A percentile compares a stretch with the other conserved stretches of the same genome.
Evolutionary conservation across 805 yeast species (phyloP).

Genomic region (Teunomyces kruisii): DNA sequence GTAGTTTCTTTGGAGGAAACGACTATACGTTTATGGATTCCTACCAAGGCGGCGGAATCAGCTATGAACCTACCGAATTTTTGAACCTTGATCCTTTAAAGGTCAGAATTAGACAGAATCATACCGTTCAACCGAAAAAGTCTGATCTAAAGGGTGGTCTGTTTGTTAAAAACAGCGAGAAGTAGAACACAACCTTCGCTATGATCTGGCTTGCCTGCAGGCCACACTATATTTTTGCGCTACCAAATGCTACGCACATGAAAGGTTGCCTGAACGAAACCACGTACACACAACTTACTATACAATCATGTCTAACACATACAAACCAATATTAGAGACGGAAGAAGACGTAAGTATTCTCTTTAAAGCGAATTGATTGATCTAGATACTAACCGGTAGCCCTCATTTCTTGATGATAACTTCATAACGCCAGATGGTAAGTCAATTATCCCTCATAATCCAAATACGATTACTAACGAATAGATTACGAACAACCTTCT

Average conservation of each 20-base stretch:
- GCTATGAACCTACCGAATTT: constrained; percentile 6
- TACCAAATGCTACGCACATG: background rate
- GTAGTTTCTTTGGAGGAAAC: background rate
- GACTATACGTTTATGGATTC: background rate
- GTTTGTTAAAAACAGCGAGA: background rate
- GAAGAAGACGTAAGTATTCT: background rate
- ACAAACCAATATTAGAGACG: constrained; percentile 1
- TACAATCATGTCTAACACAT: background rate
- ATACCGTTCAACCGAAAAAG: background rate
- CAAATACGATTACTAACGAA: background rate
- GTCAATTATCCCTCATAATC: background rate
- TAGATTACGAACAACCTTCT: constrained; percentile 5
- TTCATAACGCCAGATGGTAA: constrained; percentile 22
- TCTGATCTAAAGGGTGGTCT: background rate
- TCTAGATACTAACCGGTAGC: constrained; percentile 10
- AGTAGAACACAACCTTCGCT: background rate
- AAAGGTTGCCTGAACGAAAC: background rate
- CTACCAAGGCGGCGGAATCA: background rate
- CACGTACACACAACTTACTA: background rate
- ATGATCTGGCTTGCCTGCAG: background rate
- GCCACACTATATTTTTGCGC: background rate
- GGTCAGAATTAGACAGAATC: background rate
- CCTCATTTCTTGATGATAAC: constrained; percentile 11
- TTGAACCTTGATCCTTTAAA: constrained; percentile 8
- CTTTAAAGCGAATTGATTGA: background rate